Base-by-base conservation (phyloP, 2,329 filamentous ascomycete genomes). In the Balansia obtecta region DNA sequence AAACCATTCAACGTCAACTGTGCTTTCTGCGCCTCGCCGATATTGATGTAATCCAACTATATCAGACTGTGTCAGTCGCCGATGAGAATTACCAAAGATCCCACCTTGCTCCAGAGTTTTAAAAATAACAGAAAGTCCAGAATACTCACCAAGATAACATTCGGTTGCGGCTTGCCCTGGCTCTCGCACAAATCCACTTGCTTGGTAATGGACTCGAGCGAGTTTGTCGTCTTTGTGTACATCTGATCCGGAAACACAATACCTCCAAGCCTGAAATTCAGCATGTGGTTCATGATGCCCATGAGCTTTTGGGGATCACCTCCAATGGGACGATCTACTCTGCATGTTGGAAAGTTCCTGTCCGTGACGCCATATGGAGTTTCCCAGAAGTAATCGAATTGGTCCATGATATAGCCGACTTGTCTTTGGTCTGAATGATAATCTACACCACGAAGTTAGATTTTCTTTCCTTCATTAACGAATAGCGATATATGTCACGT, bases 361-460 rank as follows among this genome's bases (percentile, higher is more conserved):
- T 76, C 68, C 1, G 74, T 77, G 54, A 82, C 79, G 55, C 85
- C 80, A 65, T 76, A 90, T 0, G 77, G 72, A 43, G 85, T 91
- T 63, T 91, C 86, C 70, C 85, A 89, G 56, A 84, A 76, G 65
- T 80, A 80, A 22, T 68, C 66, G 60, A 82, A 86, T 61, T 85
- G 75, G 60, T 77, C 71, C 50, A 85, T 70, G 49, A 86, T 78
- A 60, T 82, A 86, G 27, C 77, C 70, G n/a, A 79, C 74, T 46
- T 68, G 62, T 33, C 59, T 64, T 1, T 67, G 69, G 53, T 80
- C 70, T 51, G 71, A 63, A 47, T 74, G 60, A 56, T 77, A 87
- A 63, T 89, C 85, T 80, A 74, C 8, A 22, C 4, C 13, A 7
- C 15, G 12, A n/a, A 40, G 34, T 50, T 6, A 50, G 41, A 32